A percentile compares a stretch with the other conserved stretches of the same genome.
These are phyloP conservation scores for Backusella tuberculispora DNA, from an alignment of 192 early-diverging fungal genomes.

Conservation along the genomic window DNA sequence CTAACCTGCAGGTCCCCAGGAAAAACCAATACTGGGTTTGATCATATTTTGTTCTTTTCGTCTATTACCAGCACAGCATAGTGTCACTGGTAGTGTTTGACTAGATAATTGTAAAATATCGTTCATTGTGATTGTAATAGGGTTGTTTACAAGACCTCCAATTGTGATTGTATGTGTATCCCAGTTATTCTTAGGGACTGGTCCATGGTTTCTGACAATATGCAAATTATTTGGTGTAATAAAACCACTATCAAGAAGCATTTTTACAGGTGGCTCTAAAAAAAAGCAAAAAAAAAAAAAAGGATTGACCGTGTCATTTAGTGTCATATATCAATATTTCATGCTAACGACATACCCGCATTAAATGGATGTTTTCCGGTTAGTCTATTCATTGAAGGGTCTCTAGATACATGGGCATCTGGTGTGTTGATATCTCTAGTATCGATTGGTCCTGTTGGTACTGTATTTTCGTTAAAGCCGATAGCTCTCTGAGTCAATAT, in stretches of 20 bases:
- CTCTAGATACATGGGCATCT: neutral
- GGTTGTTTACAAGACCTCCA: slow-evolving; percentile 48
- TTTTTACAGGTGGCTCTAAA: slow-evolving; percentile 49
- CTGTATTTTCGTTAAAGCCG: neutral
- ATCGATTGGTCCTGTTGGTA: neutral
- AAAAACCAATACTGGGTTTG: slow-evolving; percentile 64
- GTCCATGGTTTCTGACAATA: slow-evolving; percentile 74
- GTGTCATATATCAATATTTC: neutral
- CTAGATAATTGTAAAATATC: slow-evolving; percentile 50
- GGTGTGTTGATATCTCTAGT: neutral
- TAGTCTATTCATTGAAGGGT: neutral
- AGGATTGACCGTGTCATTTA: neutral
- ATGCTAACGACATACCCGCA: neutral
- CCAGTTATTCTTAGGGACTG: slow-evolving; percentile 59
- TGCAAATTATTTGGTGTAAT: slow-evolving; percentile 64
- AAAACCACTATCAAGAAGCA: slow-evolving; percentile 51
- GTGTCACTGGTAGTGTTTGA: slow-evolving; percentile 56
- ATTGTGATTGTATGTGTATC: slow-evolving; percentile 48
- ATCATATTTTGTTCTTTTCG: slow-evolving; percentile 72
- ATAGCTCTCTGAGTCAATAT: neutral
- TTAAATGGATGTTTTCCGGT: neutral
- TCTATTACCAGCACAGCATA: slow-evolving; percentile 70
- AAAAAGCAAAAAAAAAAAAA: neutral
- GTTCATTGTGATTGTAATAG: slow-evolving; percentile 36
- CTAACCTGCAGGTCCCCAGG: slow-evolving; percentile 35